Percentiles rank a stretch among this genome's conserved stretches.
These are phyloP conservation scores for Kwoniella dendrophila DNA, from an alignment of 768 basidiomycete genomes.

Conservation along the genomic window DNA sequence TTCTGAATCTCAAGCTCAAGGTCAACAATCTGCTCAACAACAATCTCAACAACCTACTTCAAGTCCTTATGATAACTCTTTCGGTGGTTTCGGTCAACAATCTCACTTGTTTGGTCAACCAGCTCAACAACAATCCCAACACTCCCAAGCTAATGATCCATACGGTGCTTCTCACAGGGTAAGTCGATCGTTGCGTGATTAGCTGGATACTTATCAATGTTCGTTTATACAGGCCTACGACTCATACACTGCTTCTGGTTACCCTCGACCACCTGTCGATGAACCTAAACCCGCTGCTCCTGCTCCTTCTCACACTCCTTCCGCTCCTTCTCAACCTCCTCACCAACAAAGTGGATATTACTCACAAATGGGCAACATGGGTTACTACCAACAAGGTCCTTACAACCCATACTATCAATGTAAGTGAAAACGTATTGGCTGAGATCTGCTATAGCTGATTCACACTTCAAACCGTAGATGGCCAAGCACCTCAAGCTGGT, in stretches of 20 bases:
- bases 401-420: constrained; percentile 58
- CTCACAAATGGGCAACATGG: constrained; percentile 49
- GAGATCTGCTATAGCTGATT: neutral
- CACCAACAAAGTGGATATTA: constrained; percentile 53
- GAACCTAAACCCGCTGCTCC: constrained; percentile 47
- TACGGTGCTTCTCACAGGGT: constrained; percentile 49
- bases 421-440: constrained; percentile 26
- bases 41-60: constrained; percentile 24
- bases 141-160: constrained; percentile 42
- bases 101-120: constrained; percentile 45
- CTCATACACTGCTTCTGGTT: constrained; percentile 53
- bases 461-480: constrained; percentile 24
- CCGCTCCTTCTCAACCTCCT: constrained; percentile 32
- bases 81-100: constrained; percentile 44
- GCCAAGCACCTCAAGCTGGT: constrained; percentile 50
- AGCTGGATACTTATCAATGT: neutral
- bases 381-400: constrained; percentile 53
- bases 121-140: constrained; percentile 39
- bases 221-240: constrained; percentile 45
- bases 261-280: constrained; percentile 49
- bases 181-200: constrained; percentile 15
- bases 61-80: constrained; percentile 39
- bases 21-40: constrained; percentile 16
- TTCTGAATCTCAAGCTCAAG: constrained; percentile 30
- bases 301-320: constrained; percentile 35